Evolutionary conservation across 2,329 filamentous ascomycete species (phyloP).

Genomic region (Bipolaris gigantea): DNA sequence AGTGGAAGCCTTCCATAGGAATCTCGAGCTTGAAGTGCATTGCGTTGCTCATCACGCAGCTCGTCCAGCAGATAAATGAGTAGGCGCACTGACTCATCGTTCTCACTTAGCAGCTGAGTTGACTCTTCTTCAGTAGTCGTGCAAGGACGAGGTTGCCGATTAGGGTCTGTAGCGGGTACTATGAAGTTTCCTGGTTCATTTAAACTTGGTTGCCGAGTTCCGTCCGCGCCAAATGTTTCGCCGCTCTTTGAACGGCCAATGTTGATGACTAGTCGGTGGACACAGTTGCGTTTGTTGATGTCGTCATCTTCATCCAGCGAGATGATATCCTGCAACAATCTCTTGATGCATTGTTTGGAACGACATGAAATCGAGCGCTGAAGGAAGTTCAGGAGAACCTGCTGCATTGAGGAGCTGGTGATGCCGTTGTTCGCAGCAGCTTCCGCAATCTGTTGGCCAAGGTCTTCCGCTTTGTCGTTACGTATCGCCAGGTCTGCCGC

Average conservation of each 20-base stretch:
- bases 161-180: constrained; percentile 73
- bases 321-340: constrained; percentile 68
- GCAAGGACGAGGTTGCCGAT: constrained; percentile 61
- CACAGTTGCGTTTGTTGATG: constrained; percentile 89
- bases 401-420: constrained; percentile 59
- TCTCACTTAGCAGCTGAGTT: constrained; percentile 61
- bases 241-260: constrained; percentile 75
- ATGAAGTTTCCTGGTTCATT: constrained; percentile 71
- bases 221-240: constrained; percentile 52
- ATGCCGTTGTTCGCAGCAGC: constrained; percentile 56
- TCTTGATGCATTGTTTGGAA: constrained; percentile 69
- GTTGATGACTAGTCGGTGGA: constrained; percentile 89
- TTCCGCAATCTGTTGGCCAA: constrained; percentile 61
- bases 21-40: constrained; percentile 70
- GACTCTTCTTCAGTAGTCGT: constrained; percentile 68
- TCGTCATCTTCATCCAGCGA: constrained; percentile 85
- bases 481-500: constrained; percentile 72
- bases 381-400: constrained; percentile 75
- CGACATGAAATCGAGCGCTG: constrained; percentile 74
- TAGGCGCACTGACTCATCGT: constrained; percentile 76
- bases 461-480: constrained; percentile 62
- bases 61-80: constrained; percentile 65
- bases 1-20: constrained; percentile 80
- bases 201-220: constrained; percentile 54
- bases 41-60: constrained; percentile 67